These are phyloP conservation scores for Vicia villosa DNA, from an alignment of 306 rosid species.

Conservation along the genomic window DNA sequence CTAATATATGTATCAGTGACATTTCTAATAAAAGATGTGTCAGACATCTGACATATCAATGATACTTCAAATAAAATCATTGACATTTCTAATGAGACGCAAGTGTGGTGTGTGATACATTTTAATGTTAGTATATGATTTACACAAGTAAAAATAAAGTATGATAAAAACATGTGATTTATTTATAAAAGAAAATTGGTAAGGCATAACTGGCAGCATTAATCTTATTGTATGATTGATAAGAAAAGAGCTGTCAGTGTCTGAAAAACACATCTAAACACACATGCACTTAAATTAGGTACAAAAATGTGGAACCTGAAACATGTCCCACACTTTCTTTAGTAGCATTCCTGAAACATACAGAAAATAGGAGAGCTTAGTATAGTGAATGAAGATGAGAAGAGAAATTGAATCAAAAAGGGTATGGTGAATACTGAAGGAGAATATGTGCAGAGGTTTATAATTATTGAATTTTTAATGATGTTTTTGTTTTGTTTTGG, in stretches of 20 bases:
- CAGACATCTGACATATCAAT: too few relatives aligned
- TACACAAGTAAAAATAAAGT: constrained; percentile 1
- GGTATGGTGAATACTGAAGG: background rate
- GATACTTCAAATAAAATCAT: too few relatives aligned
- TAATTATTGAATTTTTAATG: background rate
- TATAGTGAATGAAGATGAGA: background rate
- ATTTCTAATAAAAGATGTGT: too few relatives aligned
- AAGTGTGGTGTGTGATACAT: too few relatives aligned
- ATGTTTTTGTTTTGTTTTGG: background rate
- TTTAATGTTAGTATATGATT: too few relatives aligned
- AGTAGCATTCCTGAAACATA: constrained; percentile 21
- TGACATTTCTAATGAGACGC: too few relatives aligned
- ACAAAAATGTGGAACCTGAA: constrained; percentile 33
- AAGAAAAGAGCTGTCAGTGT: constrained; percentile 63
- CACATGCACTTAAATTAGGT: constrained; percentile 50
- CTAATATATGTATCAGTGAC: too few relatives aligned
- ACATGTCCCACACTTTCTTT: constrained; percentile 46
- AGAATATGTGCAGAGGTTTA: constrained; percentile 36
- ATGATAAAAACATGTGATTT: constrained; percentile 18
- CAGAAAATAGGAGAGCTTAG: background rate
- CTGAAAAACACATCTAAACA: constrained; percentile 55
- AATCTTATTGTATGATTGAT: constrained; percentile 51
- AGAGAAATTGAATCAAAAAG: constrained; percentile 3
- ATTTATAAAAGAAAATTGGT: constrained; percentile 19
- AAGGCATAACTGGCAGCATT: constrained; percentile 43